Evolutionary conservation across 2,329 filamentous ascomycete species (phyloP).

Genomic region (Verruconis gallopava): DNA sequence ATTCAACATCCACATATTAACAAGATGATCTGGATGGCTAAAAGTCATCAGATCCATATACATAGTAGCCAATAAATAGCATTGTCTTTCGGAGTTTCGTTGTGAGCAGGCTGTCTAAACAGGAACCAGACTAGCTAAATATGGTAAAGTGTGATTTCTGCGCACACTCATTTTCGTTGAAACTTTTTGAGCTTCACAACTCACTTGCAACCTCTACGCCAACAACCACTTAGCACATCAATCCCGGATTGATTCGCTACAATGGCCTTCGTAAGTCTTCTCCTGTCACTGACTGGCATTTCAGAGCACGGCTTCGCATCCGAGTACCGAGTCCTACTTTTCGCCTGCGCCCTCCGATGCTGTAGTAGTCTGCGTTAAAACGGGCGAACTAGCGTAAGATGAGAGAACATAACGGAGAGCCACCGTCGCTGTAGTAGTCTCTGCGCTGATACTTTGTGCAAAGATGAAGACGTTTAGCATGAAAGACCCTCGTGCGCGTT

Average conservation of each 20-base stretch:
- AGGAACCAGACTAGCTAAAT: no score
- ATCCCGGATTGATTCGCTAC: not conserved
- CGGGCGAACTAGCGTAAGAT: not conserved
- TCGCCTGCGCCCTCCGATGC: not conserved
- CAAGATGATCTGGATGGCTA: no score
- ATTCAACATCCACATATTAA: no score
- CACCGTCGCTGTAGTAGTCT: not conserved
- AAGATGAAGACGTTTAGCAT: no score
- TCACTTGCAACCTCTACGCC: no score
- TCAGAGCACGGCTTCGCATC: not conserved
- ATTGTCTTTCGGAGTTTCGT: no score
- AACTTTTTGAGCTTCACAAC: not conserved
- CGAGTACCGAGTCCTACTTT: not conserved
- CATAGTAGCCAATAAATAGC: no score
- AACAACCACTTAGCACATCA: not conserved
- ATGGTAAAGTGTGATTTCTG: no score
- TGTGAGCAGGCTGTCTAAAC: no score
- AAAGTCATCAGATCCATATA: no score
- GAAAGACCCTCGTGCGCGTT: no score
- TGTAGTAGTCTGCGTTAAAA: not conserved
- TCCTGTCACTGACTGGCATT: not conserved
- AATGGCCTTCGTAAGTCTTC: slow-evolving; percentile 1
- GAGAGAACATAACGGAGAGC: not conserved
- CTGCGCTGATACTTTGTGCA: no score
- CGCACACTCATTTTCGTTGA: not conserved